These are phyloP conservation scores for Cytospora paraplurivora DNA, from an alignment of 2,329 filamentous ascomycete species.

Conservation along the genomic window DNA sequence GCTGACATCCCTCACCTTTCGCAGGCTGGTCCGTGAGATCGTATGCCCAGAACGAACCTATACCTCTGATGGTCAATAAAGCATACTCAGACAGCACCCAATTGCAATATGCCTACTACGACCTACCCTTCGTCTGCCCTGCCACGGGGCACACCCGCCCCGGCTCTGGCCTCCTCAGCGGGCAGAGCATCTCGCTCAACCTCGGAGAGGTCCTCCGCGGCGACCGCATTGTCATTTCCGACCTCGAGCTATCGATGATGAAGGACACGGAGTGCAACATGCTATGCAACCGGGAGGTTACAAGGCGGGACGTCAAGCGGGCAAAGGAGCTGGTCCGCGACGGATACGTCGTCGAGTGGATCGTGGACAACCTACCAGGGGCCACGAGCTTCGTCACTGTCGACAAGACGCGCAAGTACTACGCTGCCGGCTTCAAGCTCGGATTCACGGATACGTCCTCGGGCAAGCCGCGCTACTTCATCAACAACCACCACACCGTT, in stretches of 20 bases:
- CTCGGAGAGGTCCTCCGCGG: conserved; percentile 85
- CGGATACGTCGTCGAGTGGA: conserved; percentile 90
- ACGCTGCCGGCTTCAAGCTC: conserved; percentile 86
- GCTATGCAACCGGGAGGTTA: conserved; percentile 70
- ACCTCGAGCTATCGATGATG: conserved; percentile 78
- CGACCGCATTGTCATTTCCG: conserved; percentile 81
- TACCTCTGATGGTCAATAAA: conserved; percentile 89
- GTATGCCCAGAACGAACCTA: conserved; percentile 73
- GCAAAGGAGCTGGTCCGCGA: conserved; percentile 73
- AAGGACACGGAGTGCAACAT: conserved; percentile 72
- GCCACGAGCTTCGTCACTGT: conserved; percentile 87
- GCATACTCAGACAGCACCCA: conserved; percentile 88
- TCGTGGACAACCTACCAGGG: conserved; percentile 86
- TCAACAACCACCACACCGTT: conserved; percentile 88
- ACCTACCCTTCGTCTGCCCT: conserved; percentile 84
- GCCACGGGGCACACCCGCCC: conserved; percentile 68
- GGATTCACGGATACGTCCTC: conserved; percentile 71
- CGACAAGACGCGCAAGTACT: conserved; percentile 84
- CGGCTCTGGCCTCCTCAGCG: conserved; percentile 70
- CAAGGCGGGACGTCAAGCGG: conserved; percentile 64
- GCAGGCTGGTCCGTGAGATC: conserved; percentile 79
- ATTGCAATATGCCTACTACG: conserved; percentile 88
- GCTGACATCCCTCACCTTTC: conserved; percentile 24
- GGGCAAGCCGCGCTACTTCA: conserved; percentile 65
- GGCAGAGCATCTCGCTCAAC: conserved; percentile 78